Evolutionary conservation across 208 protist genomes (phyloP), one percentile per base, ranked within the genome.

Genomic region (Wallacemonas collosoma): DNA sequence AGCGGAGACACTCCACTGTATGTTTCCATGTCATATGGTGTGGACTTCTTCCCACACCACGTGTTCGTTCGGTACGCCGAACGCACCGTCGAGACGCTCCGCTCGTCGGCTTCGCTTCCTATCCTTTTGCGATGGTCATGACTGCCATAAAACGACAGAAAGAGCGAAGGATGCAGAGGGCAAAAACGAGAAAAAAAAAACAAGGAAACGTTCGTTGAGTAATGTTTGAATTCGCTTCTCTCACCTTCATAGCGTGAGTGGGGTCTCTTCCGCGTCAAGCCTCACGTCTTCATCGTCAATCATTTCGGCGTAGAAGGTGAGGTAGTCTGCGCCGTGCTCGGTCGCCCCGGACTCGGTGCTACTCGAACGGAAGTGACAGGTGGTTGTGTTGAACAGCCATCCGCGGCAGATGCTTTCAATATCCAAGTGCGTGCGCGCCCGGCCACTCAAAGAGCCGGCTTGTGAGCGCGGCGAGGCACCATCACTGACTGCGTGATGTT

Each of bases 371-470:
- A 53, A 51, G 43, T 65, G 60, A n/a, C 60, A 51, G 5, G 60
- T 65, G 7, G 60, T 65, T 0, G 60, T 65, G 60, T 65, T 41
- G 40, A 50, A 65, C 11, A 65, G 60, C 60, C 60, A 65, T 4
- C 60, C 60, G n/a, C 60, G 60, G 60, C 60, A 65, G 40, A 65
- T 65, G 60, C 26, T 65, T 41, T 65, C 60, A 35, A 65, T 65
- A 3, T 65, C 60, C 17, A 53, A 41, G 40, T 65, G 60, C 4
- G 60, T 65, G 60, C 68, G 56, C 54, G 53, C 54, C 35, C 53
- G 60, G 60, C 68, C 40, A 35, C 53, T 61, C 54, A 47, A 40
- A 1, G 53, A 71, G 67, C 15, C 50, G 17, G n/a, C 17, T 9
- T 39, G 57, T n/a, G 36, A 9, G 57, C 39, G 57, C 9, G 36